phyloP scores from a whole-genome alignment of 352 stramenopile species.

The Aphanomyces euteiches region DNA sequence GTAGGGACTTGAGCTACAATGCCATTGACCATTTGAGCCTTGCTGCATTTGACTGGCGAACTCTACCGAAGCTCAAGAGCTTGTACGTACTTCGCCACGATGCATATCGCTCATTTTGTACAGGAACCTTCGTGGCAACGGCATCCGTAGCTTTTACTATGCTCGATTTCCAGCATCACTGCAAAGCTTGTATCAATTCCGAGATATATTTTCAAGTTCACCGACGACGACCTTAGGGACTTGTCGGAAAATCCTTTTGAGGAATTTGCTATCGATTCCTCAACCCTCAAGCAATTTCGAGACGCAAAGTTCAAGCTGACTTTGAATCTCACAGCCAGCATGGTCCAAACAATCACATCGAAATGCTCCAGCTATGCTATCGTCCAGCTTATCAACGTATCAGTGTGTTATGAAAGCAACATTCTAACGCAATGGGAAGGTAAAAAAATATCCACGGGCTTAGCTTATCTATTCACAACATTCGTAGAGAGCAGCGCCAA shows the following conservation, averaged over 20 bases:
- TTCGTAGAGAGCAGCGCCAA: too few relatives aligned
- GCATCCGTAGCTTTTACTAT: background rate
- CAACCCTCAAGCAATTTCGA: background rate
- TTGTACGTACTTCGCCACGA: background rate
- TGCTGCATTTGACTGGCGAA: background rate
- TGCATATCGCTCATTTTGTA: background rate
- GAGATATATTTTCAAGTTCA: background rate
- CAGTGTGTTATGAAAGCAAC: background rate
- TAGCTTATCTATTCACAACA: too few relatives aligned
- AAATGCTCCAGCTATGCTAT: background rate
- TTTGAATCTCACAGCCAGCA: background rate
- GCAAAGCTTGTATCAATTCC: background rate
- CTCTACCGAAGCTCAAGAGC: background rate
- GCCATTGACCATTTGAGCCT: background rate
- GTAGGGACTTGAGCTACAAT: constrained; percentile 17
- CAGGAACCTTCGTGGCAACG: constrained; percentile 10
- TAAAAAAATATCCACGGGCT: background rate
- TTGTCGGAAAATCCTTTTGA: background rate
- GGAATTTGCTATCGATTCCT: background rate
- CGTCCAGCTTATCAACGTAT: background rate
- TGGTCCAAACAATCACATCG: background rate
- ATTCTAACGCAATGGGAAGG: background rate
- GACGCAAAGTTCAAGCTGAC: background rate
- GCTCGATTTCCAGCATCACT: background rate
- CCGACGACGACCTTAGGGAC: background rate